Percentiles rank a stretch among this genome's conserved stretches.
These are phyloP conservation scores for Pulicaria dysenterica DNA, from an alignment of 129 eudicot genomes.

Conservation along the genomic window DNA sequence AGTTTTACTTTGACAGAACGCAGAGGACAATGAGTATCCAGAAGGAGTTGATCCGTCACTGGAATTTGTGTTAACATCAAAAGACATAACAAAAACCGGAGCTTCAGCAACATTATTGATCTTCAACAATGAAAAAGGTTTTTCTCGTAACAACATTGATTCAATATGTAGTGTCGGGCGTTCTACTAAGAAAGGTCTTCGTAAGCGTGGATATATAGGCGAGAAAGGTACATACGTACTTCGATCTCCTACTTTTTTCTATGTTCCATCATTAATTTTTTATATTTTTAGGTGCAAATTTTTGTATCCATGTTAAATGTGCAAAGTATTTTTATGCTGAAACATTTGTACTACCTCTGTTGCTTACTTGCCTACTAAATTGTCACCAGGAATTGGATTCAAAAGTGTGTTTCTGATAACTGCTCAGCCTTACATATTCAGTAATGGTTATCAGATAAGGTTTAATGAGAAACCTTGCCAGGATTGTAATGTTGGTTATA, in stretches of 20 bases:
- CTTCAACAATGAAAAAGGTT: conserved; percentile 63
- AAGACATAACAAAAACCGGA: conserved; percentile 61
- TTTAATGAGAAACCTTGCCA: conserved; percentile 61
- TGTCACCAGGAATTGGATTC: conserved; percentile 60
- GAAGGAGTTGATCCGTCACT: conserved; percentile 62
- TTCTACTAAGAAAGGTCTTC: conserved; percentile 57
- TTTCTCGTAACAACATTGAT: conserved; percentile 46
- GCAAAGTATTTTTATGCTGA: no score
- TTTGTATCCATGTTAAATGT: no score
- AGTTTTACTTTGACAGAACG: no score
- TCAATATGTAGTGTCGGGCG: conserved; percentile 59
- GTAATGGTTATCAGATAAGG: conserved; percentile 64
- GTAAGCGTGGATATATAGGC: conserved; percentile 57
- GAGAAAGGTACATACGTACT: conserved; percentile 60
- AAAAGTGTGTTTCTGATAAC: conserved; percentile 69
- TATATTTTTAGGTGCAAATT: conserved; percentile 19
- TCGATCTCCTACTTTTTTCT: background rate
- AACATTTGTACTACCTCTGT: no score
- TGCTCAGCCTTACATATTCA: conserved; percentile 62
- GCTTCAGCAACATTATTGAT: conserved; percentile 59
- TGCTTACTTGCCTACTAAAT: background rate
- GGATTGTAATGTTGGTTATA: conserved; percentile 58
- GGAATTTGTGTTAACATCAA: conserved; percentile 57
- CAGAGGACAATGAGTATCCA: conserved; percentile 65
- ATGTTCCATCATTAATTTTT: background rate